Conservation (phyloP, 192 early-diverging fungal species). For the Dissophora globulifera region DNA sequence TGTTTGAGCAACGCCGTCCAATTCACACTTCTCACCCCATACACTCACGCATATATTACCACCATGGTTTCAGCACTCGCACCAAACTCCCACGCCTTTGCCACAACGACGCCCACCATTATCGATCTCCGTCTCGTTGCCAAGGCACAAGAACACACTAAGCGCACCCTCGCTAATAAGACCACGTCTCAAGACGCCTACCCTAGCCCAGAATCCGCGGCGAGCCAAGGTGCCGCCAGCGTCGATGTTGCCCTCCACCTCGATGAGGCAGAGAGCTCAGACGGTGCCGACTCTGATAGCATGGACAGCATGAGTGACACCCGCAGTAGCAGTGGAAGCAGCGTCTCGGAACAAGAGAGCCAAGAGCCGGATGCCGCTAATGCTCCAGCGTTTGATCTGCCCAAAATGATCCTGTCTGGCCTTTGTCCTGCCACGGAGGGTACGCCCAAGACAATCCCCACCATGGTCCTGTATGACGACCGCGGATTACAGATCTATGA, state of each 20-base stretch:
- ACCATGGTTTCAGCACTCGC: neutral
- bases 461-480: conserved; percentile 88
- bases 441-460: conserved; percentile 74
- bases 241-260: conserved; percentile 3
- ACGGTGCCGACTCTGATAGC: conserved; percentile 26
- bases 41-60: neutral
- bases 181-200: conserved; percentile 1
- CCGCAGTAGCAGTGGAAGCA: conserved; percentile 13
- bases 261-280: conserved; percentile 14
- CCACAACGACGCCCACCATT: conserved; percentile 21
- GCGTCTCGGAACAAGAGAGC: neutral
- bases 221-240: neutral
- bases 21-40: too few species aligned
- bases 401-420: conserved; percentile 37
- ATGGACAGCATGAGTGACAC: conserved; percentile 21
- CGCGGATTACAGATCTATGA: conserved; percentile 89
- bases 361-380: neutral
- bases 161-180: neutral
- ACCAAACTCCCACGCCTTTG: neutral
- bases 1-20: too few species aligned
- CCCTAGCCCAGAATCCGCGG: conserved; percentile 17
- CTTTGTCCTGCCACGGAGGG: conserved; percentile 21
- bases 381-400: conserved; percentile 19
- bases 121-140: conserved; percentile 36
- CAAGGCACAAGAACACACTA: conserved; percentile 6